phyloP scores from a whole-genome alignment of 179 eudicot species.

The Silene noctiflora region DNA sequence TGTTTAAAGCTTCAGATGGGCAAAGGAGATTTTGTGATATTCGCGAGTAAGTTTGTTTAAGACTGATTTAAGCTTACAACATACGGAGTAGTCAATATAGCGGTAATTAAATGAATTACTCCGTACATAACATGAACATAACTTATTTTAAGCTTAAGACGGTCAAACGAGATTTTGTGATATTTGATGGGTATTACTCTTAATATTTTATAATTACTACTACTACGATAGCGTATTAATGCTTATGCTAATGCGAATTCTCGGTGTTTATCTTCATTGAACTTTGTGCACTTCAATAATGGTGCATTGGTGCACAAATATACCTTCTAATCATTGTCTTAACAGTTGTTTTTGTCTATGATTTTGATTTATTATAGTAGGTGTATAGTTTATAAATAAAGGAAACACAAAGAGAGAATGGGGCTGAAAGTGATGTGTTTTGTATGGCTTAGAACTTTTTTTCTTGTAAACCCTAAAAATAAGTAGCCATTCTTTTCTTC shows the following conservation, averaged over 20 bases:
- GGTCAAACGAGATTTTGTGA: background rate
- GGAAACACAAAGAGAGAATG: background rate
- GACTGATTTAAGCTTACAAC: too few relatives aligned
- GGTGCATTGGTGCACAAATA: background rate
- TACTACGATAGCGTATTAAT: too few relatives aligned
- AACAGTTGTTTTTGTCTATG: slow-evolving; percentile 3
- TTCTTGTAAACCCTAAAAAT: slow-evolving; percentile 11
- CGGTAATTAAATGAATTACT: too few relatives aligned
- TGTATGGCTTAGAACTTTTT: background rate
- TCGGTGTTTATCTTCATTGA: slow-evolving; percentile 22
- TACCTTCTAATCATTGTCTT: slow-evolving; percentile 23
- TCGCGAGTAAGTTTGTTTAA: too few relatives aligned
- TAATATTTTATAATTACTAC: too few relatives aligned
- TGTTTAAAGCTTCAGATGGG: too few relatives aligned
- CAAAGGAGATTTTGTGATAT: too few relatives aligned
- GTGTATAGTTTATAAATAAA: slow-evolving; percentile 7
- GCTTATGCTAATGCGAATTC: background rate
- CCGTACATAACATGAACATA: background rate
- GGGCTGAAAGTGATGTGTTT: slow-evolving; percentile 15
- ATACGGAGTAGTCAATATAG: too few relatives aligned
- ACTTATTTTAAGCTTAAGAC: background rate
- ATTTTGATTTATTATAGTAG: slow-evolving; percentile 10
- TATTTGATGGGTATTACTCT: background rate
- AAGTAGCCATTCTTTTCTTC: background rate
- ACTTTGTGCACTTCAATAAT: slow-evolving; percentile 27